Percentiles rank a stretch among this genome's conserved stretches.
Evolutionary conservation across 1,284 basidiomycete species (phyloP).

Genomic region (Moniliophthora roreri): DNA sequence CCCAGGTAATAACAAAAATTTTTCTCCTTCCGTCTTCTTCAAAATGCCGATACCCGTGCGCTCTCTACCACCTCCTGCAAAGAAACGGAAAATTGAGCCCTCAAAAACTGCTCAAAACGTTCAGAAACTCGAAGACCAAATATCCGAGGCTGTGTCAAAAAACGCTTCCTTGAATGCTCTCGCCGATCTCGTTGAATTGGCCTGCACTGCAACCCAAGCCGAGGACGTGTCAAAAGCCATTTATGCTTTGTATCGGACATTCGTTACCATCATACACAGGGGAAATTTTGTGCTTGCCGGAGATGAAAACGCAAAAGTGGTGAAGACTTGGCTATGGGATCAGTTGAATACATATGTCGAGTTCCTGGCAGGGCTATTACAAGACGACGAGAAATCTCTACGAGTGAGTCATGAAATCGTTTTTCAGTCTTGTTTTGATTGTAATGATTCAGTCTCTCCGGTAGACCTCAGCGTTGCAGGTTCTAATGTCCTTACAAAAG

Average conservation of each 20-base stretch:
- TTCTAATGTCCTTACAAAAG: conserved; percentile 80
- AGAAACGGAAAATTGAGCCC: conserved; percentile 50
- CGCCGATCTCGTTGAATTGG: conserved; percentile 71
- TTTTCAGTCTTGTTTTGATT: conserved; percentile 4
- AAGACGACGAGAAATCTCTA: conserved; percentile 65
- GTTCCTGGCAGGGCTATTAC: conserved; percentile 66
- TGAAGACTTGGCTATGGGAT: conserved; percentile 77
- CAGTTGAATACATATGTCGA: conserved; percentile 66
- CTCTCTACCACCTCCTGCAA: conserved; percentile 56
- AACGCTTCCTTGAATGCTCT: conserved; percentile 78
- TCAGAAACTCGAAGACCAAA: conserved; percentile 50
- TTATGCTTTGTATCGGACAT: conserved; percentile 83
- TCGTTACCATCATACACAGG: conserved; percentile 63
- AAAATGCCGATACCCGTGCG: conserved; percentile 33
- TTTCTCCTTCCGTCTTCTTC: not conserved
- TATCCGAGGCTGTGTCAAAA: conserved; percentile 47
- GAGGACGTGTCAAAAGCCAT: conserved; percentile 71
- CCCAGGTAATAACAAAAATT: not conserved
- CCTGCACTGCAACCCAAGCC: conserved; percentile 41
- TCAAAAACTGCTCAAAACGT: conserved; percentile 28
- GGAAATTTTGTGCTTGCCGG: conserved; percentile 52
- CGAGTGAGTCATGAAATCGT: conserved; percentile 27
- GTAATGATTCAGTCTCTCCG: too few species aligned
- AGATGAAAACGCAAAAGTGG: conserved; percentile 59
- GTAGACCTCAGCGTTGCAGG: conserved; percentile 74